Evolutionary conservation across 139 green algal genomes (phyloP), one percentile per base, ranked within the genome.

Genomic region (Haematococcus lacustris): DNA sequence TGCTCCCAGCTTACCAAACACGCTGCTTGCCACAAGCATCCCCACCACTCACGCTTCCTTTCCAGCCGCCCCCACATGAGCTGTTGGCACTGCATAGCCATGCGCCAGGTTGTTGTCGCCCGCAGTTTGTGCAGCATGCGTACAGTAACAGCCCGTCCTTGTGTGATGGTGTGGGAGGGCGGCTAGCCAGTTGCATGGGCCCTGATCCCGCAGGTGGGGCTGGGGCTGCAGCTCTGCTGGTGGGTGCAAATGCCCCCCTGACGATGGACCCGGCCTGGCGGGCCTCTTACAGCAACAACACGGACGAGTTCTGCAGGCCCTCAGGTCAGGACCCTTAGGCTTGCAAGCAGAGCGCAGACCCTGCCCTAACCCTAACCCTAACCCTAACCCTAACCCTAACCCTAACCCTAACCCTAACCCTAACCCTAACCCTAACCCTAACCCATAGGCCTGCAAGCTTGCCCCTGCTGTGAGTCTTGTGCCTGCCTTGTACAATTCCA

Each of bases 241-340:
- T 97, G 28, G 92, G 92, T n/a, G 82, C 88, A 2, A 76, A 89
- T 39, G 92, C 92, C 0, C 90, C 92, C 0, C 82, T 97, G 28
- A 83, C 75, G 47, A 35, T 96, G 35, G 87, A 96, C 63, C 78
- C 81, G 32, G 71, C 61, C n/a, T 93, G 70, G 80, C 71, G 71
- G 2, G 79, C 86, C 23, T 82, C 68, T 25, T 83, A 93, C 73
- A 73, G 76, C 35, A 63, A 80, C 23, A 75, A 97, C 72, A 74
- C 82, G 0, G 91, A 87, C 62, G 92, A 97, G 67, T 97, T 97
- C 40, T 92, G 85, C 77, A 97, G 96, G 80, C 92, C 92, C 3
- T 64, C 75, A 13, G 82, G 80, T 34, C 28, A 25, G 25, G 26
- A 30, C n/a, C n/a, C n/a, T n/a, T n/a, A n/a, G n/a, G n/a, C n/a